Conservation (phyloP, 2,329 filamentous ascomycete genomes). For the Colletotrichum liriopes region DNA sequence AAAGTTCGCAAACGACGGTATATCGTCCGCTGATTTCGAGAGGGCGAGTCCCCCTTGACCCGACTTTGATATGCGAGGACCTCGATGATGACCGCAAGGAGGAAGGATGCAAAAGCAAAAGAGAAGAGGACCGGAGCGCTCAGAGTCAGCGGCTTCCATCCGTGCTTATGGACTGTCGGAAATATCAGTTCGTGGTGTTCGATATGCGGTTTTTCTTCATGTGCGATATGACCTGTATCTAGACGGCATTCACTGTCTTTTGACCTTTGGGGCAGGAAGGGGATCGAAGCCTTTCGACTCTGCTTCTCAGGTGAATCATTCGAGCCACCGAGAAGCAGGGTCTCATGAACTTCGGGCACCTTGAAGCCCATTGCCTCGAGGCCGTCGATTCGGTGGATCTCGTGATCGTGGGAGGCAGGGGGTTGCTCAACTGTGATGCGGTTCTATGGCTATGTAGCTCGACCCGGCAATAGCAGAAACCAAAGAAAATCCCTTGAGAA, state of each 20-base stretch:
- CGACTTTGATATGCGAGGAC: slow-evolving; percentile 58
- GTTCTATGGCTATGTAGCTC: background rate
- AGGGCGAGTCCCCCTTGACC: slow-evolving; percentile 59
- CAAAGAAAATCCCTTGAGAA: background rate
- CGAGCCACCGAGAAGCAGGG: background rate
- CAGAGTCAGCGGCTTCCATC: slow-evolving; percentile 59
- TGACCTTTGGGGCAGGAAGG: slow-evolving; percentile 5
- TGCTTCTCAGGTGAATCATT: background rate
- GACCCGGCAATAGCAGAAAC: background rate
- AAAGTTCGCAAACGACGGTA: slow-evolving; percentile 56
- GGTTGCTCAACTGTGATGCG: background rate
- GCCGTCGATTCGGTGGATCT: background rate
- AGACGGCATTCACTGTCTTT: slow-evolving; percentile 28
- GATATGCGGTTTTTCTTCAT: background rate
- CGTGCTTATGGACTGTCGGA: slow-evolving; percentile 25
- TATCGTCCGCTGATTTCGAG: slow-evolving; percentile 43
- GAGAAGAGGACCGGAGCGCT: slow-evolving; percentile 54
- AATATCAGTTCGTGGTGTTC: slow-evolving; percentile 2
- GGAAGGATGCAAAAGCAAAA: slow-evolving; percentile 55
- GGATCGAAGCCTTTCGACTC: slow-evolving; percentile 4
- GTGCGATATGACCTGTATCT: slow-evolving; percentile 12
- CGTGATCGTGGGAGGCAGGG: too few relatives aligned
- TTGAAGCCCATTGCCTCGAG: slow-evolving; percentile 19
- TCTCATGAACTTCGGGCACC: background rate
- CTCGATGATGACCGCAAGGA: slow-evolving; percentile 62